Evolutionary conservation across 2,329 filamentous ascomycete species (phyloP).

Genomic region (Aspergillus sp.): DNA sequence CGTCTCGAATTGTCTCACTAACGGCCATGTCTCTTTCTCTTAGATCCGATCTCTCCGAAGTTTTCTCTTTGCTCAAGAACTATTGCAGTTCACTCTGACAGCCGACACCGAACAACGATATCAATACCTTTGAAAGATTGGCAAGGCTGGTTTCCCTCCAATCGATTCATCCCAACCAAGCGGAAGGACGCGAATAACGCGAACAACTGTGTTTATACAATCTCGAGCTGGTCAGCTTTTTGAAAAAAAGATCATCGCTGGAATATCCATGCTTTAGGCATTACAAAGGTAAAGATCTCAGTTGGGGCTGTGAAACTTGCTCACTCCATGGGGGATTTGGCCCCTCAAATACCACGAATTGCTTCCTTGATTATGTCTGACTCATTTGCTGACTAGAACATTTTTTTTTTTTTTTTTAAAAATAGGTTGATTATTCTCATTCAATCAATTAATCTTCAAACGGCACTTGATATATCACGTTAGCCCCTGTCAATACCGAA

Average conservation of each 20-base stretch:
- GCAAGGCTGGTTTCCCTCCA: slow-evolving; percentile 8
- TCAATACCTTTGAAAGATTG: too few relatives aligned
- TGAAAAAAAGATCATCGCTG: not conserved
- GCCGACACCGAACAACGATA: too few relatives aligned
- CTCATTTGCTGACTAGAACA: too few relatives aligned
- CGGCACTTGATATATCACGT: not conserved
- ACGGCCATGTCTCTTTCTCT: slow-evolving; percentile 4
- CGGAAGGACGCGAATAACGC: too few relatives aligned
- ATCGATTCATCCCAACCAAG: slow-evolving; percentile 5
- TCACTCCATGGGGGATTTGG: not conserved
- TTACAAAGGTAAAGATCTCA: too few relatives aligned
- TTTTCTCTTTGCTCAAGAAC: slow-evolving; percentile 1
- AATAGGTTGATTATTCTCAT: too few relatives aligned
- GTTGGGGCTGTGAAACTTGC: not conserved
- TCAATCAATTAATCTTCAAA: not conserved
- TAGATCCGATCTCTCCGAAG: slow-evolving; percentile 8
- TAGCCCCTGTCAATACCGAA: too few relatives aligned
- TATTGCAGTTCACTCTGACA: not conserved
- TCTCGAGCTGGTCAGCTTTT: too few relatives aligned
- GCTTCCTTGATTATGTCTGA: too few relatives aligned
- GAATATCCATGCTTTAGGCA: not conserved
- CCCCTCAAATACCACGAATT: too few relatives aligned
- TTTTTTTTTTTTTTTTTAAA: too few relatives aligned
- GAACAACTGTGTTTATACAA: too few relatives aligned
- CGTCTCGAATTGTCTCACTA: slow-evolving; percentile 6